A percentile compares a stretch with the other conserved stretches of the same genome.
Conservation (phyloP, 257 asterid species). For the Lithospermum erythrorhizon region DNA sequence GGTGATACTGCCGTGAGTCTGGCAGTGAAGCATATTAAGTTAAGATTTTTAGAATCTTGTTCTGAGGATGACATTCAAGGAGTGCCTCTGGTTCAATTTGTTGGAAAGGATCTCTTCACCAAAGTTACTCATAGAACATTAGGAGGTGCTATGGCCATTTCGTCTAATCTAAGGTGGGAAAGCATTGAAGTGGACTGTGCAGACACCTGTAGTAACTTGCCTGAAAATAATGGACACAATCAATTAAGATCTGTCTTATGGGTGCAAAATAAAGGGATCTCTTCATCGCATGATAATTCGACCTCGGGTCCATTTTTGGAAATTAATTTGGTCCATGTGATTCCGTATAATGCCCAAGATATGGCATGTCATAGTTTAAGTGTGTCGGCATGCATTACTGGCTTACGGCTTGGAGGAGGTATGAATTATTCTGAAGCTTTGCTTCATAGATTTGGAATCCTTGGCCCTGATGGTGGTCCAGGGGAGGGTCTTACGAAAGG, state of each 20-base stretch:
- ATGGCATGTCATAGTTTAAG: constrained; percentile 74
- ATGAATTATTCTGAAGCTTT: constrained; percentile 83
- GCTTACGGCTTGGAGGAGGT: constrained; percentile 97
- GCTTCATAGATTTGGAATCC: constrained; percentile 93
- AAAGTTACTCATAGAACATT: constrained; percentile 78
- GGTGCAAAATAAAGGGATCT: constrained; percentile 59
- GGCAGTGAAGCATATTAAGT: constrained; percentile 55
- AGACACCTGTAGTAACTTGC: constrained; percentile 37
- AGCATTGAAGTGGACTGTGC: constrained; percentile 76
- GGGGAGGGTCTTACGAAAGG: constrained; percentile 93
- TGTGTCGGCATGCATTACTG: constrained; percentile 77
- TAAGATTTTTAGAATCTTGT: constrained; percentile 74
- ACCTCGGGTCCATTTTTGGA: constrained; percentile 55
- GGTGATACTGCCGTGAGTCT: constrained; percentile 79
- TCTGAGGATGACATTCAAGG: constrained; percentile 33
- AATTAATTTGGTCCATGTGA: constrained; percentile 56
- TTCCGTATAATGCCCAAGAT: constrained; percentile 77
- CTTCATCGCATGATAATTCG: constrained; percentile 23
- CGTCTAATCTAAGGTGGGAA: constrained; percentile 78
- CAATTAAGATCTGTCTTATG: constrained; percentile 79
- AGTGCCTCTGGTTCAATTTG: constrained; percentile 64
- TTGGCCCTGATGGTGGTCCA: constrained; percentile 96
- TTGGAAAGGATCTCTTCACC: constrained; percentile 57
- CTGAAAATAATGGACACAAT: constrained; percentile 29
- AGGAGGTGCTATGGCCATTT: constrained; percentile 91